Base-by-base conservation (phyloP, 257 asterid genomes). In the Pogostemon cablin region DNA sequence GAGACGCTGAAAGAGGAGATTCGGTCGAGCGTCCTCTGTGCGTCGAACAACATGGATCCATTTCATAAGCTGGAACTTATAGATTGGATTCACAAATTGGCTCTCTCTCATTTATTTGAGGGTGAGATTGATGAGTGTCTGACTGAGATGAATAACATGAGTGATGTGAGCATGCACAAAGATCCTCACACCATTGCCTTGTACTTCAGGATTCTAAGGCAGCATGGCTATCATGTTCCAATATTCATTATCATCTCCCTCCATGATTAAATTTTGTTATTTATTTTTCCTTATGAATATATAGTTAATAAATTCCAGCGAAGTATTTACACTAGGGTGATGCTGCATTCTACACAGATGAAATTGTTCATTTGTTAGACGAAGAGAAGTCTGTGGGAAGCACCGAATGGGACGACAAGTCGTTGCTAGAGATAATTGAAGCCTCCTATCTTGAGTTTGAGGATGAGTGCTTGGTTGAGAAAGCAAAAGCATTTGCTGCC, bases 201-300 rank as follows among this genome's bases (percentile, higher is more conserved):
- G 48, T 59, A 67, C 71, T 83, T 86, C 46, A 71, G 87, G 68
- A 62, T 83, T 71, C 87, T 84, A 6, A 81, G 96, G 78, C 87
- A 81, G 40, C 74, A 83, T 47, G 32, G 89, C n/a, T 75, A 72
- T 65, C 43, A 76, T 68, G 87, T 83, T 79, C 62, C 52, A 3
- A 9, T 25, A 25, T 25, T 25, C 32, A 25, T 47, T 64, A 39
- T 38, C 32, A 54, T 12, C 42, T 17, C 12, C 3, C 35, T 3
- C 34, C 7, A 11, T 50, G 1, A 50, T 3, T 41, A 4, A 48
- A 7, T 43, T 7, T 15, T 15, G 17, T 20, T 2, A 2, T 44
- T 17, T 9, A 3, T 44, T 5, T 9, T 6, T 5, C 0, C 10
- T 44, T 1, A 44, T 7, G 3, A 44, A 44, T 3, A 1, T 41